These are phyloP conservation scores for Dalbergia cochinchinensis DNA, from an alignment of 306 rosid genomes.

Conservation along the genomic window DNA sequence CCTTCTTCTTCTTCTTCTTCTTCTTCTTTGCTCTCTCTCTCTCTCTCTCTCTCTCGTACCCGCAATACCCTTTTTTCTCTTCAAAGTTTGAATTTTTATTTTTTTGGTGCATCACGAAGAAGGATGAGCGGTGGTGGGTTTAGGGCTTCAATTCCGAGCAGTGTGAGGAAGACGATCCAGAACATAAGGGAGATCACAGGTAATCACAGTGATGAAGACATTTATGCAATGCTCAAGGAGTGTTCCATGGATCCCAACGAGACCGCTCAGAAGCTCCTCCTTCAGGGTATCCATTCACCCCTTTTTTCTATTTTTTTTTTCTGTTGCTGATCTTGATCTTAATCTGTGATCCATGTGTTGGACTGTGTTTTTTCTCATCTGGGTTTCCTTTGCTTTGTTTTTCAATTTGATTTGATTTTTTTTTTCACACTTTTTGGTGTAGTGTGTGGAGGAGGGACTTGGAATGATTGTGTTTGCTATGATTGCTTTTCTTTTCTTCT, in stretches of 20 bases:
- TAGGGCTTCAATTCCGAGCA: conserved; percentile 87
- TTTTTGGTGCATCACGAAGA: conserved; percentile 49
- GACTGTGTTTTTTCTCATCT: conserved; percentile 42
- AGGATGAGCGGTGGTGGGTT: conserved; percentile 82
- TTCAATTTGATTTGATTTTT: conserved; percentile 36
- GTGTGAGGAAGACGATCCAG: conserved; percentile 78
- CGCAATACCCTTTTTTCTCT: conserved; percentile 24
- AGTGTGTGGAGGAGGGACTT: conserved; percentile 43
- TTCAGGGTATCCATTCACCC: conserved; percentile 70
- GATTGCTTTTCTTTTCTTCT: conserved; percentile 43
- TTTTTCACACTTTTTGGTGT: neutral
- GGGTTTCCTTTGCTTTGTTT: conserved; percentile 49
- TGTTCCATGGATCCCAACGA: conserved; percentile 99
- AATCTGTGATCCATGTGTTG: conserved; percentile 61
- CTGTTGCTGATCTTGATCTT: conserved; percentile 41
- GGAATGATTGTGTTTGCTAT: conserved; percentile 53
- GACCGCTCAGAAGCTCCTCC: conserved; percentile 88
- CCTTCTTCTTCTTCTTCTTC: conserved; percentile 33
- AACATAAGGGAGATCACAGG: conserved; percentile 87
- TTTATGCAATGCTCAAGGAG: conserved; percentile 94
- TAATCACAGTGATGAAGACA: conserved; percentile 86
- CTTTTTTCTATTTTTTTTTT: no score
- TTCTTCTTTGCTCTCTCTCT: conserved; percentile 10
- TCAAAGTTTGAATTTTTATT: conserved; percentile 37
- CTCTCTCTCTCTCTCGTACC: conserved; percentile 20